Evolutionary conservation across 2,329 filamentous ascomycete species (phyloP), one percentile per base, ranked within the genome.

Genomic region (Sphaerulina populicola): DNA sequence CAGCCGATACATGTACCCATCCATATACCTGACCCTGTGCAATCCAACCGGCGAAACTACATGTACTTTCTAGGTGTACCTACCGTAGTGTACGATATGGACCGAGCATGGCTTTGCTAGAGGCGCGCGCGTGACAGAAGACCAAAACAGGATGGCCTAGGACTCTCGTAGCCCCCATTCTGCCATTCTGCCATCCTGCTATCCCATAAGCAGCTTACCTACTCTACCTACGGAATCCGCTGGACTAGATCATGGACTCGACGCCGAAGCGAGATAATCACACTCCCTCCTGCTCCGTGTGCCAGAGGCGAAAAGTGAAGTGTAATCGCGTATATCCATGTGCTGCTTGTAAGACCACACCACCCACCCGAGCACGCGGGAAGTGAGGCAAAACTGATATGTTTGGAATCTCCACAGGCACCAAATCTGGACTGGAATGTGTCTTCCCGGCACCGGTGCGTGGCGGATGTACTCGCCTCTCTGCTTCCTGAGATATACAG

Each of bases 221-320:
- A n/a, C n/a, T n/a, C n/a, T n/a, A n/a, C n/a, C n/a, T n/a, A n/a
- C n/a, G n/a, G 31, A 38, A 43, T 37, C 15, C 11, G 46, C 46
- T 49, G 29, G 29, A 27, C 29, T n/a, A n/a, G n/a, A n/a, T n/a
- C 18, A 49, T 49, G 46, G 46, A 49, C 37, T 14, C 37, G 4
- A 42, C 46, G 39, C 46, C 41, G 46, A 59, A 58, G 47, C 52
- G 60, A 51, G 60, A 62, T 39, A 62, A 62, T 40, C 56, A 58
- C 47, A 62, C 59, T 18, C 60, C 60, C 3, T 58, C 54, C 21
- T 63, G 61, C 45, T 56, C 59, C 4, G 57, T 62, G 7, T 63
- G 61, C 41, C 56, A 57, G 48, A 49, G 54, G 35, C 44, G 56
- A n/a, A 60, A 58, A 53, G 56, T 63, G 37, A 62, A 62, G 40